Conservation (phyloP, 2,329 filamentous ascomycete genomes). For the Polychaeton citri region DNA sequence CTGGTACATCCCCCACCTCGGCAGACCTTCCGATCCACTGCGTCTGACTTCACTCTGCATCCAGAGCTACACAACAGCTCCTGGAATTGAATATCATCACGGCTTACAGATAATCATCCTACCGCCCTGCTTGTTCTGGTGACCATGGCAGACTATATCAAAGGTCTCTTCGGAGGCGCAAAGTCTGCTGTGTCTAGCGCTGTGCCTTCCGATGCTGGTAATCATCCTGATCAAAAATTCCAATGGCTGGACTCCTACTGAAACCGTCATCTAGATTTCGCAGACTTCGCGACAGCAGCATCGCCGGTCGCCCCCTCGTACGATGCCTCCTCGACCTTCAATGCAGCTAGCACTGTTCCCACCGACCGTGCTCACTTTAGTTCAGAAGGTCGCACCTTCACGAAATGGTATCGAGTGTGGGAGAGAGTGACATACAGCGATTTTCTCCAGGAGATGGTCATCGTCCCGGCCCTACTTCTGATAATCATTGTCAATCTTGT, state of each 20-base stretch:
- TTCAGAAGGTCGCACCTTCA: slow-evolving; percentile 51
- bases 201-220: slow-evolving; percentile 50
- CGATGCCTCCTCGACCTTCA: slow-evolving; percentile 41
- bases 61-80: slow-evolving; percentile 1
- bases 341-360: slow-evolving; percentile 29
- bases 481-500: slow-evolving; percentile 69
- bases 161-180: slow-evolving; percentile 55
- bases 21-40: neutral
- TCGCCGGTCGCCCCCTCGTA: slow-evolving; percentile 46
- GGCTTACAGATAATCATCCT: neutral
- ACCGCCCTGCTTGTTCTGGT: neutral
- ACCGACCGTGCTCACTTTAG: slow-evolving; percentile 26
- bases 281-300: slow-evolving; percentile 75
- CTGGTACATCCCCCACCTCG: too few relatives aligned
- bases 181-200: slow-evolving; percentile 40
- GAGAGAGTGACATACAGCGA: slow-evolving; percentile 74
- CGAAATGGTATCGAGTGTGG: slow-evolving; percentile 94
- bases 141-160: slow-evolving; percentile 43
- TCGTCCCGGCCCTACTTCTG: slow-evolving; percentile 60
- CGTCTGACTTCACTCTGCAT: neutral
- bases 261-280: slow-evolving; percentile 56
- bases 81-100: neutral
- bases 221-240: slow-evolving; percentile 16
- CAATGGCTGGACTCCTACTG: slow-evolving; percentile 5
- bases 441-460: slow-evolving; percentile 76